Evolutionary conservation across 495 filamentous ascomycete species (phyloP), one percentile per base, ranked within the genome.

Genomic region (Neurospora sp.): DNA sequence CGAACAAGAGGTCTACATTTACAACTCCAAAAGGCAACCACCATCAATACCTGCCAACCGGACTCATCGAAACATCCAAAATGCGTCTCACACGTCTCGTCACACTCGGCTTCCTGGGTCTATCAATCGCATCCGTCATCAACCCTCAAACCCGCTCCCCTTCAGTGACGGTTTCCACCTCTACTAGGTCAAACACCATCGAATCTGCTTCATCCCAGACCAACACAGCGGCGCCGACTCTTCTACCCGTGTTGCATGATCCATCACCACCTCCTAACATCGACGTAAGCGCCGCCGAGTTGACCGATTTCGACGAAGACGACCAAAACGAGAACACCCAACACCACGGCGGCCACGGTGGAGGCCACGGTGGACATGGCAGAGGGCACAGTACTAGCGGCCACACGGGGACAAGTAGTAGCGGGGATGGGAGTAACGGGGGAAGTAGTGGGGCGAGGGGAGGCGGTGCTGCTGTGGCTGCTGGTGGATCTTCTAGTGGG

Each of bases 71-170:
- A 31, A 2, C 20, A 23, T 35, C 54, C 10, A 66, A 9, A 0
- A 66, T 66, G 54, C 27, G 14, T 35, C 54, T 66, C 14, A 35
- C 27, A 18, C 27, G 0, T 9, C 27, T 62, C 2, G 0, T 66
- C 54, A 18, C 14, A 4, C 54, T 66, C 7, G 0, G 5, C 14
- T 2, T 62, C 14, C 12, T 62, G 27, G 27, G 54, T 4, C 0
- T 18, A 8, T 35, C 54, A 8, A 35, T 14, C 23, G 27, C 54
- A 18, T 35, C 54, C 6, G 27, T 66, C 2, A 35, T 66, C 27
- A 18, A 18, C 14, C 27, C 27, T 0, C 54, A 62, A 18, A 3
- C 27, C 54, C 54, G 12, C 6, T 0, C 0, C 6, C 0, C 27
- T 8, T 35, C 54, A 4, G 27, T 9, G 14, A 62, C 5, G 4